Evolutionary conservation across 1,139 yeast genomes (phyloP), one percentile per base, ranked within the genome.

Genomic region (Eremothecium gossypii): DNA sequence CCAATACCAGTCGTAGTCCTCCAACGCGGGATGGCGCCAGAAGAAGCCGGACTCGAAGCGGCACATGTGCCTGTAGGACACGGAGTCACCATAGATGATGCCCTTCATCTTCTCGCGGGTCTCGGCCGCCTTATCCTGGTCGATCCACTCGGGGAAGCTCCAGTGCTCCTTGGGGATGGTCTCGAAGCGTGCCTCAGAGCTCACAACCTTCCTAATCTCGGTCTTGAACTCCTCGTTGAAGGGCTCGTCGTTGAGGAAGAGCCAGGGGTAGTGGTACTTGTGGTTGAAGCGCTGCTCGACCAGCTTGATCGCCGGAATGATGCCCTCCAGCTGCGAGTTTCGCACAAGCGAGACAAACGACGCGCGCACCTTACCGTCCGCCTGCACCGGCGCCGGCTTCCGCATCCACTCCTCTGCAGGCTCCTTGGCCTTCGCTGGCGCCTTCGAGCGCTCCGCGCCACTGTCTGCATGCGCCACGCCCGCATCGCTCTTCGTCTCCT

Each of bases 31-130:
- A 57, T 85, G 93, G 66, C 84, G 74, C 73, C 79, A 87, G 69
- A 89, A 86, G 66, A 86, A 84, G 1, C 96, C 96, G 30, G 91
- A 79, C 63, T 87, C 94, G 63, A 71, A 87, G 59, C 96, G 79
- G 66, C 96, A 87, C 96, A 87, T 87, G 64, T 80, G 85, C 68
- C 89, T 76, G 62, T 81, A 82, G 28, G 83, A 69, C 47, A 73
- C 73, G 12, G 77, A 71, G 47, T 68, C 79, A 43, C 84, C 89
- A 53, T 80, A 81, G 43, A 78, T 75, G 42, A 79, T 69, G 40
- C 67, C 67, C 39, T 65, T 63, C 80, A 77, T 75, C 38, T 67
- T 61, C 49, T 66, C 67, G 57, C 83, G 68, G 8, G 70, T 64
- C 17, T 63, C 55, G 29, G 77, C 77, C 42, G 84, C 84, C 54